A percentile compares a stretch with the other conserved stretches of the same genome.
phyloP scores from a whole-genome alignment of 371 early-diverging fungal species.

The Mucor indicus region DNA sequence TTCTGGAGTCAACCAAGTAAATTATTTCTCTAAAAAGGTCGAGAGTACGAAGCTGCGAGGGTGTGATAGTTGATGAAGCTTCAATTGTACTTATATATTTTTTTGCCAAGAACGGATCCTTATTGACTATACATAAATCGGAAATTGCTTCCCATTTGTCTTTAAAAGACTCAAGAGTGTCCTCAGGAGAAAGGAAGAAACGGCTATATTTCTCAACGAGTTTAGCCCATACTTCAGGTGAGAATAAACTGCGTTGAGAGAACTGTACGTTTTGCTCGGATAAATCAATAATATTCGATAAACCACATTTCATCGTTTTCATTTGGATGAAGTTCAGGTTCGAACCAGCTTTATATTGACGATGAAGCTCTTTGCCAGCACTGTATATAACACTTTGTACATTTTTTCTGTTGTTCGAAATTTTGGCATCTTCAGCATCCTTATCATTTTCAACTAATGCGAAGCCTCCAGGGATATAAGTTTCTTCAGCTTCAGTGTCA shows the following conservation, averaged over 20 bases:
- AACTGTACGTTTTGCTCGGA: background rate
- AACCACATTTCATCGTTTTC: slow-evolving; percentile 1
- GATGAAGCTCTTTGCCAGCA: background rate
- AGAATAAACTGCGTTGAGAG: background rate
- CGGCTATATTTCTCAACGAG: slow-evolving; percentile 1
- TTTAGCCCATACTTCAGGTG: background rate
- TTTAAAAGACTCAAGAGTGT: background rate
- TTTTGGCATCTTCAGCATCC: too few relatives aligned
- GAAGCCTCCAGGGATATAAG: too few relatives aligned
- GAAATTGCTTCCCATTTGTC: slow-evolving; percentile 1
- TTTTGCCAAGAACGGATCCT: background rate
- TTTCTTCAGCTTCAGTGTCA: too few relatives aligned
- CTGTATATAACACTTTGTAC: background rate
- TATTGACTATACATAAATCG: slow-evolving; percentile 1
- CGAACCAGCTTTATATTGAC: background rate
- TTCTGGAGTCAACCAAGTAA: slow-evolving; percentile 1
- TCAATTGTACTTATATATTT: background rate
- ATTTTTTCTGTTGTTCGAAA: background rate
- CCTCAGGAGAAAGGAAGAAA: background rate
- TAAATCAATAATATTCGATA: background rate
- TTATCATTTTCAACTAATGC: too few relatives aligned
- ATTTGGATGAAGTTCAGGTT: background rate
- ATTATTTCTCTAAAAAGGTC: background rate
- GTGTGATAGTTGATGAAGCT: background rate
- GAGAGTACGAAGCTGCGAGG: background rate